Evolutionary conservation across 2,329 filamentous ascomycete genomes (phyloP).

Genomic region (Passalora sequoiae): DNA sequence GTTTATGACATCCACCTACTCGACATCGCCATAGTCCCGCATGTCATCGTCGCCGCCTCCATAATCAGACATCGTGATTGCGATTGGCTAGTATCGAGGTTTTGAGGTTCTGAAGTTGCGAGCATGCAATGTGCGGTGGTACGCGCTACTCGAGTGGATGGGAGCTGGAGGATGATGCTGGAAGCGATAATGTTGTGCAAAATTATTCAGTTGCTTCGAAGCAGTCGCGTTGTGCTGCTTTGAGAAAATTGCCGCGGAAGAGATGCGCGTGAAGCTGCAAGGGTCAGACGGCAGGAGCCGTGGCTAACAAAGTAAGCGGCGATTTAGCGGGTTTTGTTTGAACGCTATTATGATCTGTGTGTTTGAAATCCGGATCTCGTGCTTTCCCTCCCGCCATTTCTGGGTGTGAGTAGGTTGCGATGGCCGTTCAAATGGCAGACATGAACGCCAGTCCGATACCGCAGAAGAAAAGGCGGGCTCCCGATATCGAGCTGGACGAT

Average conservation of each 20-base stretch:
- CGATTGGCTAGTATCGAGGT: neutral
- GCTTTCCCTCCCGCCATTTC: neutral
- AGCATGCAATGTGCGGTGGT: too few species aligned
- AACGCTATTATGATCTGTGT: too few species aligned
- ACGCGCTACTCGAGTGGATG: too few species aligned
- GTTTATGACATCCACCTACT: slow-evolving; percentile 21
- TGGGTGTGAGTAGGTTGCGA: neutral
- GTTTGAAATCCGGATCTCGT: too few species aligned
- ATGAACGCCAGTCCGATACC: neutral
- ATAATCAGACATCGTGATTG: slow-evolving; percentile 42
- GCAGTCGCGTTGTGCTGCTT: neutral
- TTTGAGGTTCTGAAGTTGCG: neutral
- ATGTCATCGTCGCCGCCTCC: slow-evolving; percentile 39
- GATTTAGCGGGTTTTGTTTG: neutral
- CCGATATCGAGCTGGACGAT: slow-evolving; percentile 1
- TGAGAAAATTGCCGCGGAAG: neutral
- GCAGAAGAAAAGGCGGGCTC: slow-evolving; percentile 3
- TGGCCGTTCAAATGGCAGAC: neutral
- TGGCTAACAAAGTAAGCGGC: neutral
- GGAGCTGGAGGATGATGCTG: neutral
- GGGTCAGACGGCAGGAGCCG: too few species aligned
- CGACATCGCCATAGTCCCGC: slow-evolving; percentile 32
- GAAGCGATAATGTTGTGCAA: neutral
- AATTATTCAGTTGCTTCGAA: neutral
- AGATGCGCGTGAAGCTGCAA: neutral